These are phyloP conservation scores for Penicillium alfredii DNA, from an alignment of 495 filamentous ascomycete species.

Conservation along the genomic window DNA sequence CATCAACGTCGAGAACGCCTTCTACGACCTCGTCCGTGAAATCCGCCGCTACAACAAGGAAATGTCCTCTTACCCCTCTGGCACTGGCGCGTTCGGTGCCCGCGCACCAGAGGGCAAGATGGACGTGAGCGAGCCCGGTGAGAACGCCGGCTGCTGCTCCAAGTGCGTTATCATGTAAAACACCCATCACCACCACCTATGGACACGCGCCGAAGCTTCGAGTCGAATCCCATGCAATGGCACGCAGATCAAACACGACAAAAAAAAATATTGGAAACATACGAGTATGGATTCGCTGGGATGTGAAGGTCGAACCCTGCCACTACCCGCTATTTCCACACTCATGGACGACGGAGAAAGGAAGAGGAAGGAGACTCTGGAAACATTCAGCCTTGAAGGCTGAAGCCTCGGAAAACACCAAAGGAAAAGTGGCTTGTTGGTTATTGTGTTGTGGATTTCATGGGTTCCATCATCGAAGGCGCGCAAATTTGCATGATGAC, in stretches of 20 bases:
- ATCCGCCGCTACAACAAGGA: conserved; percentile 98
- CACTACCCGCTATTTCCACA: too few species aligned
- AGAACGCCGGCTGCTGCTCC: conserved; percentile 72
- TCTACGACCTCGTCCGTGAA: conserved; percentile 95
- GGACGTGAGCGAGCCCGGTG: conserved; percentile 68
- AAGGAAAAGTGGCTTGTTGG: conserved; percentile 11
- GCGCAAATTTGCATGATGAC: conserved; percentile 30
- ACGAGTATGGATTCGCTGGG: too few species aligned
- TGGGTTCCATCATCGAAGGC: conserved; percentile 26
- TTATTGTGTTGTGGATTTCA: conserved; percentile 19
- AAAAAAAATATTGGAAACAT: too few species aligned
- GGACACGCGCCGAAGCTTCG: too few species aligned
- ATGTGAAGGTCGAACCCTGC: too few species aligned
- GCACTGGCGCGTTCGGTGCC: conserved; percentile 52
- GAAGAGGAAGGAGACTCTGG: conserved; percentile 9
- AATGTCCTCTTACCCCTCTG: conserved; percentile 77
- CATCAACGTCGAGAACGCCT: conserved; percentile 96
- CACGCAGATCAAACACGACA: conserved; percentile 1
- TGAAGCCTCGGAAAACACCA: not conserved
- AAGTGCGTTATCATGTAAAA: conserved; percentile 88
- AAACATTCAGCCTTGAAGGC: conserved; percentile 2
- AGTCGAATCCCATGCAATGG: not conserved
- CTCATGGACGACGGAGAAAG: conserved; percentile 9
- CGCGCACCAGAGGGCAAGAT: conserved; percentile 64
- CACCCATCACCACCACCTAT: not conserved